Base-by-base conservation (phyloP, 228 moss, liverwort and hornwort species). In the Sphagnum fallax region DNA sequence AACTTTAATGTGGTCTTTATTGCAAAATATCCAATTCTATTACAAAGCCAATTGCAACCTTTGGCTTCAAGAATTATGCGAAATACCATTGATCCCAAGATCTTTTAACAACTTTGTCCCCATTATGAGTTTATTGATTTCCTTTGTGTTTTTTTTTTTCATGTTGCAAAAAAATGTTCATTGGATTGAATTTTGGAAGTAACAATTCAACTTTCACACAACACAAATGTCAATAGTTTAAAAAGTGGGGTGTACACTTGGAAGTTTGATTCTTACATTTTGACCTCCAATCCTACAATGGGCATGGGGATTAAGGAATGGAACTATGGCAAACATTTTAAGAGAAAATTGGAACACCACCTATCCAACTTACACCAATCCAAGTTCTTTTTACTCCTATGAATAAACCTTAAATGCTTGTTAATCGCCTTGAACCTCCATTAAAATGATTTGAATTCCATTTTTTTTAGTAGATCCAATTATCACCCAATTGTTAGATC, bases 251-350 rank as follows among this genome's bases (percentile, higher is more conserved):
- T 85, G 78, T 51, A 72, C 85, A 48, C 92, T 92, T 64, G 98
- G 86, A 14, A 86, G 81, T 65, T 76, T 78, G 64, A 81, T 68
- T 10, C 84, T 73, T 48, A 65, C 77, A 10, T 85, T 89, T 59
- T 70, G 92, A 67, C 70, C 77, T 48, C 67, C 87, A 48, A 72
- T 62, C 47, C 75, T 90, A 8, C 91, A 91, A 75, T 84, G 88
- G 32, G 89, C 92, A 16, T 98, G 98, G 98, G 86, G 85, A 4
- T 78, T 92, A 50, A 94, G 89, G 10, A 85, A 92, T 64, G 89
- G 88, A 16, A 98, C 98, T 12, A 94, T 94, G 89, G 98, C 94
- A 32, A 94, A 98, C 51, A 76, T 98, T 70, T 80, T 94, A 53
- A 94, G 94, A 73, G 87, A 90, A 5, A 92, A 86, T 32, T 49